A percentile compares a stretch with the other conserved stretches of the same genome.
Conservation (phyloP, 306 rosid genomes). For the Cicer bijugum region DNA sequence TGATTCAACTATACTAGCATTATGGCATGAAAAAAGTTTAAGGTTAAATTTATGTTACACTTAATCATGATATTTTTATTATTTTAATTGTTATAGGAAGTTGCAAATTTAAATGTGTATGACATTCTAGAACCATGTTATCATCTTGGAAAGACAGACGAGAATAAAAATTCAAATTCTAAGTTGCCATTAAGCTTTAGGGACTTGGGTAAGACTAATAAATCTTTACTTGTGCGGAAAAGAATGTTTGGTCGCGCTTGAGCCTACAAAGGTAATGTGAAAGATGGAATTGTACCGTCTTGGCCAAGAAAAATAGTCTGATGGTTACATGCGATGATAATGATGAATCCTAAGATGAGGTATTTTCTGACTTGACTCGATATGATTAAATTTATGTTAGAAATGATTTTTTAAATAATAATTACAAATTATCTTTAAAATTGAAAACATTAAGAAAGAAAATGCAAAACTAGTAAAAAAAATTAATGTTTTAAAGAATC, state of each 20-base stretch:
- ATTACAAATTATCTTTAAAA: too few species aligned
- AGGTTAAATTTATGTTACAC: conserved; percentile 24
- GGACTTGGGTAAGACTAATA: conserved; percentile 68
- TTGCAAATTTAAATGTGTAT: conserved; percentile 60
- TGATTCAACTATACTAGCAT: neutral
- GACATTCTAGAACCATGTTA: conserved; percentile 89
- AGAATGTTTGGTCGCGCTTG: conserved; percentile 91
- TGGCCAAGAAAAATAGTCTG: conserved; percentile 54
- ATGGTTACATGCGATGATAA: too few species aligned
- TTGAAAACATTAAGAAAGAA: too few species aligned
- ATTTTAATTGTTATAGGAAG: conserved; percentile 49
- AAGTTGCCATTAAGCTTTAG: conserved; percentile 73
- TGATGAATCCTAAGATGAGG: too few species aligned
- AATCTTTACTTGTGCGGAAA: conserved; percentile 69
- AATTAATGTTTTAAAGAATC: too few species aligned
- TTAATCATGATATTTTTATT: conserved; percentile 5
- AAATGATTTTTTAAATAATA: too few species aligned
- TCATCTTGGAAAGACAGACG: conserved; percentile 43
- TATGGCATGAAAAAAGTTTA: neutral
- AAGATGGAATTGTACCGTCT: conserved; percentile 69
- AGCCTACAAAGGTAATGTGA: conserved; percentile 73
- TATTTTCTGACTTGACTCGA: too few species aligned
- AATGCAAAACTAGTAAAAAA: too few species aligned
- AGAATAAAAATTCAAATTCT: conserved; percentile 40
- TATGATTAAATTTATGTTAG: too few species aligned